A percentile compares a stretch with the other conserved stretches of the same genome.
Conservation (phyloP, 495 filamentous ascomycete genomes). For the Aspergillus campestris region DNA sequence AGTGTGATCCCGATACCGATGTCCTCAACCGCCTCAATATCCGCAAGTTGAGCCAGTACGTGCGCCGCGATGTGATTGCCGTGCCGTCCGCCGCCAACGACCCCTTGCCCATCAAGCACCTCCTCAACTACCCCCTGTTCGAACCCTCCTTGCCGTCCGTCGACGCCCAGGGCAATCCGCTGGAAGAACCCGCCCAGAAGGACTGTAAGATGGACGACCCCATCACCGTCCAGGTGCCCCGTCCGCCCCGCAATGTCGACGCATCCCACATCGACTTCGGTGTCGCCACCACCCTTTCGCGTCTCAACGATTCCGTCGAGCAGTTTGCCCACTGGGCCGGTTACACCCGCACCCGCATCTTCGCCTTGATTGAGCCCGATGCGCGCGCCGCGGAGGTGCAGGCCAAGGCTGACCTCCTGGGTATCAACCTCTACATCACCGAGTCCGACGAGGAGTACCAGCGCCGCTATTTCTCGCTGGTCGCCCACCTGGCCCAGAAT, state of each 20-base stretch:
- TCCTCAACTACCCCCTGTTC: conserved; percentile 27
- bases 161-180: too few species aligned
- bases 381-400: conserved; percentile 22
- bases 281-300: conserved; percentile 48
- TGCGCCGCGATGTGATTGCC: conserved; percentile 35
- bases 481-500: conserved; percentile 41
- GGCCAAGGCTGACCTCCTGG: conserved; percentile 31
- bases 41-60: conserved; percentile 27
- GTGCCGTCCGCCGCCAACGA: conserved; percentile 19
- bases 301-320: conserved; percentile 48
- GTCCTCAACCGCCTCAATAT: conserved; percentile 23
- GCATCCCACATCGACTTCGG: conserved; percentile 52
- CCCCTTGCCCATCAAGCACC: conserved; percentile 23
- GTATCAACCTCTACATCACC: conserved; percentile 46
- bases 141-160: background rate
- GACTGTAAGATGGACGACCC: conserved; percentile 28
- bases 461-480: conserved; percentile 52
- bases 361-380: conserved; percentile 47
- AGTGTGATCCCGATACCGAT: conserved; percentile 27
- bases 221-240: conserved; percentile 26
- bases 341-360: conserved; percentile 44
- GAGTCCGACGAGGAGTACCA: conserved; percentile 40
- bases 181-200: conserved; percentile 10
- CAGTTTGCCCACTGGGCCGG: conserved; percentile 56
- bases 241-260: conserved; percentile 26